Conservation (phyloP, 306 rosid genomes). For the Quillaja saponaria region DNA sequence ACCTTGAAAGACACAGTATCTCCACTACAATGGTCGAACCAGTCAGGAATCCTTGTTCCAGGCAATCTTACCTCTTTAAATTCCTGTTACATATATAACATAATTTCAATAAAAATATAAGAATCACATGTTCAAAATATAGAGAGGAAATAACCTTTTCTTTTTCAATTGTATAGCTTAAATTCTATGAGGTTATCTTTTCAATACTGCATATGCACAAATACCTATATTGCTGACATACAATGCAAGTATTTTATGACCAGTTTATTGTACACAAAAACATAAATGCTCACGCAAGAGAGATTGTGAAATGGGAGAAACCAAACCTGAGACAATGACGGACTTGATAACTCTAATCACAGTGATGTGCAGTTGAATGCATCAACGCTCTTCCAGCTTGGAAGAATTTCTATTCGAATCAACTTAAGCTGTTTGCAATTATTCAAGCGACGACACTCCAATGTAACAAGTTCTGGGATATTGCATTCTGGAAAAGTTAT, state of each 20-base stretch:
- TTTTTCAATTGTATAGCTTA: too few relatives aligned
- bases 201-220: too few relatives aligned
- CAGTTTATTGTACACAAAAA: too few relatives aligned
- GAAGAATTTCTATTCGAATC: conserved; percentile 24
- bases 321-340: too few relatives aligned
- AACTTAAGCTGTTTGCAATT: conserved; percentile 34
- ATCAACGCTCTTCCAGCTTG: conserved; percentile 33
- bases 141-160: too few relatives aligned
- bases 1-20: too few relatives aligned
- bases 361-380: conserved; percentile 18
- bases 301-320: too few relatives aligned
- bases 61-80: background rate
- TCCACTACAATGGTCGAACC: background rate
- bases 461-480: conserved; percentile 20
- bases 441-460: conserved; percentile 41
- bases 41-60: background rate
- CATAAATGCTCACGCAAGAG: too few relatives aligned
- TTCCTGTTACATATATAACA: background rate
- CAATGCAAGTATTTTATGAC: too few relatives aligned
- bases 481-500: conserved; percentile 33
- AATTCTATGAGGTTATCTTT: too few relatives aligned
- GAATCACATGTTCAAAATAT: too few relatives aligned
- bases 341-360: background rate
- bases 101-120: background rate
- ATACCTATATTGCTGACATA: too few relatives aligned